Evolutionary conservation across 495 filamentous ascomycete species (phyloP).

Genomic region (Apodospora peruviana): DNA sequence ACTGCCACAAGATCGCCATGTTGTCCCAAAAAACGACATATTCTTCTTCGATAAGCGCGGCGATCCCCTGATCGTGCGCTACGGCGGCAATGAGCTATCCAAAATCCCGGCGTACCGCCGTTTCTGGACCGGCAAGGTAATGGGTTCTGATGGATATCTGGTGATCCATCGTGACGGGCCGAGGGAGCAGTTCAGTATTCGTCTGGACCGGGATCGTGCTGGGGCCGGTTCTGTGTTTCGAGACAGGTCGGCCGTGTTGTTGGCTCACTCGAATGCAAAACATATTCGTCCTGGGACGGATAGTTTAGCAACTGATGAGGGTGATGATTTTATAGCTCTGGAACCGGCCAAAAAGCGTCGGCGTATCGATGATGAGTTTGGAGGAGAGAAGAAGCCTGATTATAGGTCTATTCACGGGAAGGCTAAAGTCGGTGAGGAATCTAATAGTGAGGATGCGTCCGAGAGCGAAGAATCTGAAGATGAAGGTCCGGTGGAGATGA

Average conservation of each 20-base stretch:
- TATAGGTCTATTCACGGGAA: conserved; percentile 71
- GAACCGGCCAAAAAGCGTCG: conserved; percentile 34
- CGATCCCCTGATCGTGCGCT: conserved; percentile 38
- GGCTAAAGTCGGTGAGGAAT: conserved; percentile 33
- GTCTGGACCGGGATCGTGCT: conserved; percentile 12
- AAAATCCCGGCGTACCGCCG: conserved; percentile 37
- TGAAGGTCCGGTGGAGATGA: conserved; percentile 32
- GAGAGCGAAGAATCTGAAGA: conserved; percentile 26
- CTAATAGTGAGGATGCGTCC: conserved; percentile 49
- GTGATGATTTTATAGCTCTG: conserved; percentile 35
- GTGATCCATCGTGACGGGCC: conserved; percentile 28
- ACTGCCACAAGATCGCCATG: too few species aligned
- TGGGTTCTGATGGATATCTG: conserved; percentile 33
- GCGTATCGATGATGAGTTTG: conserved; percentile 20
- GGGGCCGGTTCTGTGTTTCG: conserved; percentile 30
- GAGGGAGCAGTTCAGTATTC: conserved; percentile 32
- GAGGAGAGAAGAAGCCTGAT: conserved; percentile 36
- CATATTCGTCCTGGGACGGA: conserved; percentile 17
- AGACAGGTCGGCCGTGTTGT: conserved; percentile 31
- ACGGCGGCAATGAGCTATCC: conserved; percentile 36
- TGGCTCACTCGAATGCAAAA: conserved; percentile 18
- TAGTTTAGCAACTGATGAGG: background rate
- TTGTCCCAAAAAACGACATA: conserved; percentile 5
- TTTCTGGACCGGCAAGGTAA: conserved; percentile 31
- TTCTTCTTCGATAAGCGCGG: conserved; percentile 39